Evolutionary conservation across 2,329 filamentous ascomycete genomes (phyloP), one percentile per base, ranked within the genome.

Genomic region (Fonsecaea nubica): DNA sequence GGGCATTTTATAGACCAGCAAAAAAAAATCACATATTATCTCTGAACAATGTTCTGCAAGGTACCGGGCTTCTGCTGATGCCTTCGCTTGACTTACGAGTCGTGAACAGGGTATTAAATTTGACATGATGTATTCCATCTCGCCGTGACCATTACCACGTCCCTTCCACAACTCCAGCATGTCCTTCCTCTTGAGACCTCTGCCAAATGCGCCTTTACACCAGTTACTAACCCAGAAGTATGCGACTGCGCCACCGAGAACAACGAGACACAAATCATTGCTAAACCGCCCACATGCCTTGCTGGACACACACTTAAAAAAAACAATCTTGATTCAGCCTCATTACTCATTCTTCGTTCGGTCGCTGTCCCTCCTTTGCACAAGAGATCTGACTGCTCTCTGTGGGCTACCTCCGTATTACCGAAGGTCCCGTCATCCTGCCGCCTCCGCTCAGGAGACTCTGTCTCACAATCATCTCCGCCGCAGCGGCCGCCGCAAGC

Each of bases 391-490:
- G 40, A 18, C 15, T 21, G n/a, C 40, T n/a, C 12, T 30, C 21
- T 25, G 21, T 13, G 13, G 18, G n/a, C 52, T 59, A 72, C 53
- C 71, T 53, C 59, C 71, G 59, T 21, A 73, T 62, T 38, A 73
- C 71, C 59, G 67, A 70, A 7, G 70, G 71, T 30, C 82, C 80
- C 30, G 81, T 80, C 83, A 86, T 86, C 60, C 84, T 78, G 40
- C 83, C 82, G 32, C 83, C 83, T 55, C 77, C 82, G 35, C 86
- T 83, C 76, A 87, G 86, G 65, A 97, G 86, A 80, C 94, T 98
- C 81, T 97, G 93, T 77, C 91, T 88, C 62, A 99, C 94, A 79
- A 99, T 99, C 79, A 93, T 88, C 74, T 96, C 93, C 3, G 95
- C 95, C 0, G 94, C 94, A 18, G 93, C 92, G 5, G 92, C 90